These are phyloP conservation scores for Xanthoconium purpureum DNA, from an alignment of 768 basidiomycete genomes.

Conservation along the genomic window DNA sequence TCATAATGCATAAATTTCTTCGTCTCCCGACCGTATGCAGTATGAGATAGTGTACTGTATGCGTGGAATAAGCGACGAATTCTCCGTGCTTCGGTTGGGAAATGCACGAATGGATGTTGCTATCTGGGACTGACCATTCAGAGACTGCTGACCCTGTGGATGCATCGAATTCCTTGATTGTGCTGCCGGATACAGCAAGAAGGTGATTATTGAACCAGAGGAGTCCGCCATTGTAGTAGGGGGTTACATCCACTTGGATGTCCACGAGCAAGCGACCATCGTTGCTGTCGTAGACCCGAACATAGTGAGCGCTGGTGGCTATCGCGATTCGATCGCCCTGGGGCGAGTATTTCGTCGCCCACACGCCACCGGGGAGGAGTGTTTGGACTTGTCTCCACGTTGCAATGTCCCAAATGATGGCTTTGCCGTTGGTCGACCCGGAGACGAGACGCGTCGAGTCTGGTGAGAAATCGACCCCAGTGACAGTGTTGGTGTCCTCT, in stretches of 20 bases:
- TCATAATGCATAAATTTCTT: no score
- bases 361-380: background rate
- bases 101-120: no score
- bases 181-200: background rate
- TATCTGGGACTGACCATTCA: background rate
- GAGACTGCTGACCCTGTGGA: background rate
- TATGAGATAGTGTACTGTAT: no score
- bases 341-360: background rate
- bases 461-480: background rate
- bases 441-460: background rate
- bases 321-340: background rate
- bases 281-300: background rate
- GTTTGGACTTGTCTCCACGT: background rate
- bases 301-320: background rate
- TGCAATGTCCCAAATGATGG: background rate
- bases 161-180: background rate
- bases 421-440: background rate
- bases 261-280: background rate
- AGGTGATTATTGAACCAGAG: background rate
- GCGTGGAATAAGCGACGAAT: no score
- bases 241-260: background rate
- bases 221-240: background rate
- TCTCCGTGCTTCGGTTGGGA: no score
- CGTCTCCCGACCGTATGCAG: no score
- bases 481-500: fast-evolving